Evolutionary conservation across 192 early-diverging fungal species (phyloP).

Genomic region (Neocallimastix lanati): DNA sequence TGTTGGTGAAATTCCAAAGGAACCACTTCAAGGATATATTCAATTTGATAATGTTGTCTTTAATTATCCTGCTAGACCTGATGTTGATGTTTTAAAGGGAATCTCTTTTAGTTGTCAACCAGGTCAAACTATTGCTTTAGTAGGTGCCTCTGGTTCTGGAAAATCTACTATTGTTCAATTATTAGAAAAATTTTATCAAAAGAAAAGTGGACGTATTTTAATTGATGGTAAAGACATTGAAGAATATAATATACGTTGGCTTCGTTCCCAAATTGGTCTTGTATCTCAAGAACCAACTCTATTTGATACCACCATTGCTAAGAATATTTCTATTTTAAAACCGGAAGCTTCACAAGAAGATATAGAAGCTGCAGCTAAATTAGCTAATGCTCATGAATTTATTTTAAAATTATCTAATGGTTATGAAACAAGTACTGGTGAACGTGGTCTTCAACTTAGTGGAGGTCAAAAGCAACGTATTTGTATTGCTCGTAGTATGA

Average conservation of each 20-base stretch:
- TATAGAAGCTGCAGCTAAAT: too few relatives aligned
- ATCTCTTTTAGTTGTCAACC: constrained; percentile 33
- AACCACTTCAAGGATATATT: constrained; percentile 35
- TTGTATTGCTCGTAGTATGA: too few relatives aligned
- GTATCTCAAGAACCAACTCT: too few relatives aligned
- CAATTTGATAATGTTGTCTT: constrained; percentile 63
- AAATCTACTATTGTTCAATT: constrained; percentile 78
- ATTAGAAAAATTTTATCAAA: constrained; percentile 72
- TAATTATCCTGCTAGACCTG: constrained; percentile 68
- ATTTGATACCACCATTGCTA: too few relatives aligned
- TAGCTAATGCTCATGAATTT: too few relatives aligned
- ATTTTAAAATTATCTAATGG: too few relatives aligned
- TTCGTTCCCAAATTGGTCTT: too few relatives aligned
- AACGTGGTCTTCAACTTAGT: too few relatives aligned
- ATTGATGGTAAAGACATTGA: constrained; percentile 62
- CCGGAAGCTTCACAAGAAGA: too few relatives aligned
- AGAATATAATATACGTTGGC: constrained; percentile 51
- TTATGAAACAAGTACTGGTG: too few relatives aligned
- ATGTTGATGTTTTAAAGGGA: constrained; percentile 57
- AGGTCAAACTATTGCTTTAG: constrained; percentile 70
- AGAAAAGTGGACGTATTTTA: constrained; percentile 25
- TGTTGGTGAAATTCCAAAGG: not conserved
- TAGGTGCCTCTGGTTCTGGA: constrained; percentile 69
- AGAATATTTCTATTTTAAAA: too few relatives aligned
- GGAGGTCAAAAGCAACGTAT: too few relatives aligned